Base-by-base conservation (phyloP, 148 eudicot genomes). In the Hydrangea macrophylla region DNA sequence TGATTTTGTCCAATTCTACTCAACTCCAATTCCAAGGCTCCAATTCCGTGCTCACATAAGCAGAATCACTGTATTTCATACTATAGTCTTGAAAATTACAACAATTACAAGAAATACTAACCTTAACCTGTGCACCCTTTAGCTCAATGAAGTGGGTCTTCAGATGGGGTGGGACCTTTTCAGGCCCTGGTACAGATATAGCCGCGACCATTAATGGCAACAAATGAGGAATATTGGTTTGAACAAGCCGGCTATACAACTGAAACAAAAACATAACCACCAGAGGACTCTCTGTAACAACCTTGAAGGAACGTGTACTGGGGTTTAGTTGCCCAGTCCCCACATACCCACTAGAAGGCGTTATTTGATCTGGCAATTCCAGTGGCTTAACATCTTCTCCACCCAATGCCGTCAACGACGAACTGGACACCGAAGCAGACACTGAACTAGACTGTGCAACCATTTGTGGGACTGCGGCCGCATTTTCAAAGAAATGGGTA, bases 251-350 rank as follows among this genome's bases (percentile, higher is more conserved):
- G 62, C 90, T 74, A 78, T 90, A 93, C 78, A 93, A 48, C 82
- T 93, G 98, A 80, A 90, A 93, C 75, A 93, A 80, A 81, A 93
- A 93, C 98, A 93, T 93, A 76, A 90, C 98, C 75, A 93, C 96
- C 88, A 93, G 62, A 0, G 98, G 98, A 64, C 95, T 93, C 84
- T 93, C 98, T 0, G 98, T 93, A 65, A 93, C 95, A 68, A 93
- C 79, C 82, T 90, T 93, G 71, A 93, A 93, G 27, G 98, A 93
- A 60, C 92, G 75, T 1, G 96, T 90, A 65, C 96, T 93, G 23
- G 98, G 95, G 78, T 93, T 93, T 30, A 93, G 92, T 77, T 88
- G 92, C 39, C 85, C 90, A 22, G 86, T 70, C 50, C 87, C 98
- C 77, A 66, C 83, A 71, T 83, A 83, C 13, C 79, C 86, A 62